These are phyloP conservation scores for Magnaporthiopsis poae DNA, from an alignment of 2,329 filamentous ascomycete genomes.

Conservation along the genomic window DNA sequence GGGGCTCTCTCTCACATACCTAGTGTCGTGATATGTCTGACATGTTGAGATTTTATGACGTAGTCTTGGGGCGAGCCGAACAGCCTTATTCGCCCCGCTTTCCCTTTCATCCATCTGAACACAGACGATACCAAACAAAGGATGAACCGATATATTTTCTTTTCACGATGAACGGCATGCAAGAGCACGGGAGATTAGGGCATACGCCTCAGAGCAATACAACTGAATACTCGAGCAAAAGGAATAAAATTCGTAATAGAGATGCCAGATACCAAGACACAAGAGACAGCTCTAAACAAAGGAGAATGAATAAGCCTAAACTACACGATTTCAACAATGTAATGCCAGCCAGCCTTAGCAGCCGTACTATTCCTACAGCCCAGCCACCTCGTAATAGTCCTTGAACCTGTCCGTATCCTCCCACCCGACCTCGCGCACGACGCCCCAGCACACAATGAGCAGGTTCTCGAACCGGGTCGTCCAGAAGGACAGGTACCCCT, in stretches of 20 bases:
- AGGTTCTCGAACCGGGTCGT: slow-evolving; percentile 67
- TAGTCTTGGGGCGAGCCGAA: too few species aligned
- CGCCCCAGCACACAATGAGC: slow-evolving; percentile 67
- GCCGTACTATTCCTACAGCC: slow-evolving; percentile 15
- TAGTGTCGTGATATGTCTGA: too few species aligned
- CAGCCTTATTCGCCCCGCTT: too few species aligned
- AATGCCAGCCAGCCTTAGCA: neutral
- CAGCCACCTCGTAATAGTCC: slow-evolving; percentile 55
- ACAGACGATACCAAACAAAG: too few species aligned
- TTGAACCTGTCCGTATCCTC: slow-evolving; percentile 56
- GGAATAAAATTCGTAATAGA: neutral
- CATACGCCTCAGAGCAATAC: too few species aligned
- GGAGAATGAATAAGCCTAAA: neutral
- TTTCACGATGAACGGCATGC: too few species aligned
- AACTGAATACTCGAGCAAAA: neutral
- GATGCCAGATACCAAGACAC: neutral
- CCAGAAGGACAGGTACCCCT: slow-evolving; percentile 80
- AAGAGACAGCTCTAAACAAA: too few species aligned
- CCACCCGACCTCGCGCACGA: slow-evolving; percentile 58
- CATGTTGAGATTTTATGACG: too few species aligned
- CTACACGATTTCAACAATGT: neutral
- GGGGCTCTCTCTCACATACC: too few species aligned
- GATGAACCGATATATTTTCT: too few species aligned
- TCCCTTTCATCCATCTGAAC: too few species aligned
- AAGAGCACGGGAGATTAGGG: too few species aligned